A percentile compares a stretch with the other conserved stretches of the same genome.
These are phyloP conservation scores for Xerocomellus dryophilus DNA, from an alignment of 768 basidiomycete genomes.

Conservation along the genomic window DNA sequence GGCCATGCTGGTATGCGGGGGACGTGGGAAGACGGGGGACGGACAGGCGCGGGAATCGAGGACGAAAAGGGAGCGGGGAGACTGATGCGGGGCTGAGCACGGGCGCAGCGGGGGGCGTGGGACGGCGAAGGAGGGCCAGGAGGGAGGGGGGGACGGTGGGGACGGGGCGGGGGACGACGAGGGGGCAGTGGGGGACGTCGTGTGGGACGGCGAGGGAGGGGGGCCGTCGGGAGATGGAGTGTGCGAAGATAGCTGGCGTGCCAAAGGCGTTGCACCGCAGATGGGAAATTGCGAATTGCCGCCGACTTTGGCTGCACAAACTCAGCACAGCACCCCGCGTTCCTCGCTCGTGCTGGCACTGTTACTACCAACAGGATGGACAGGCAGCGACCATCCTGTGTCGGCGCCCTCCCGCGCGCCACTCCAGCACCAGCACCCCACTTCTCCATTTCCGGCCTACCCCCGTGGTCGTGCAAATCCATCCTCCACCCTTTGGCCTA, in stretches of 20 bases:
- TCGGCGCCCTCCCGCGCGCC: not conserved
- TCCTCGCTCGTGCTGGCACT: not conserved
- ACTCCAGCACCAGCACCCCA: not conserved
- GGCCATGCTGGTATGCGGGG: conserved; percentile 14
- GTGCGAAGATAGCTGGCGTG: conserved; percentile 30
- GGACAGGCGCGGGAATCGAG: conserved; percentile 3
- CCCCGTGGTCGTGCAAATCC: too few relatives aligned
- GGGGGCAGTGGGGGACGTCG: not conserved
- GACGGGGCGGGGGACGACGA: not conserved
- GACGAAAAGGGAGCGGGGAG: not conserved
- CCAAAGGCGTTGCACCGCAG: conserved; percentile 32
- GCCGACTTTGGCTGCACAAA: conserved; percentile 24
- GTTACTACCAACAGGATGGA: not conserved
- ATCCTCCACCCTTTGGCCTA: too few relatives aligned
- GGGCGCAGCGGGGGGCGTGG: not conserved
- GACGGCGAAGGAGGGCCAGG: not conserved
- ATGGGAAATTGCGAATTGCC: conserved; percentile 34
- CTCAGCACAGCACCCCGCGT: conserved; percentile 30
- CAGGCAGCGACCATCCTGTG: not conserved
- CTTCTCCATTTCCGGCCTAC: not conserved
- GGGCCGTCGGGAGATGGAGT: conserved; percentile 8
- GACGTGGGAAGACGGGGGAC: not conserved
- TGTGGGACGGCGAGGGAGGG: not conserved
- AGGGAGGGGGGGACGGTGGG: not conserved
- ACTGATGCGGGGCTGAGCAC: not conserved